These are phyloP conservation scores for Raphanus raphanistrum DNA, from an alignment of 345 rosid genomes.

Conservation along the genomic window DNA sequence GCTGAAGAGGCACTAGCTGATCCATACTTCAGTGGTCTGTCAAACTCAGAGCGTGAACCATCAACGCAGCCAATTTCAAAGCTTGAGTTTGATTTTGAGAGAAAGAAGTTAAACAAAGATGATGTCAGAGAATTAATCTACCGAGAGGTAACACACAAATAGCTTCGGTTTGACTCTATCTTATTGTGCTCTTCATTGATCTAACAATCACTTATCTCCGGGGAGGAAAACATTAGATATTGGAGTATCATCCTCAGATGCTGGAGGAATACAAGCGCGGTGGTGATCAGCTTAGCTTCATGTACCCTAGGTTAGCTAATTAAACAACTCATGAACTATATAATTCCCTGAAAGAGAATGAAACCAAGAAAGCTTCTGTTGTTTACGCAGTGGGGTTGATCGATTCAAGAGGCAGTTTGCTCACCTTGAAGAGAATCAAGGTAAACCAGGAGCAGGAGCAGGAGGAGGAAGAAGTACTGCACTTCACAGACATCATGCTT, in stretches of 20 bases:
- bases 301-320: slow-evolving; percentile 83
- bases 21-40: slow-evolving; percentile 82
- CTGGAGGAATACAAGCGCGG: slow-evolving; percentile 64
- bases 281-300: slow-evolving; percentile 61
- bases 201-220: slow-evolving; percentile 23
- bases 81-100: slow-evolving; percentile 97
- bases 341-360: not conserved
- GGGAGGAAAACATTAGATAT: slow-evolving; percentile 46
- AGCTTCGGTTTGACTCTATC: not conserved
- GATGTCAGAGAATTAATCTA: slow-evolving; percentile 96
- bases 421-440: slow-evolving; percentile 86
- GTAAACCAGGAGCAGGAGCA: slow-evolving; percentile 60
- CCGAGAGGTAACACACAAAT: slow-evolving; percentile 65
- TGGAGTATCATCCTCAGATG: slow-evolving; percentile 99
- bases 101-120: slow-evolving; percentile 87
- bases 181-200: slow-evolving; percentile 3
- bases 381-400: slow-evolving; percentile 81
- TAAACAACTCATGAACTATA: slow-evolving; percentile 12
- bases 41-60: slow-evolving; percentile 90
- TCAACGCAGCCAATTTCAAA: slow-evolving; percentile 89
- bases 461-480: slow-evolving; percentile 51
- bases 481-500: slow-evolving; percentile 89
- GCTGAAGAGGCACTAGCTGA: slow-evolving; percentile 93
- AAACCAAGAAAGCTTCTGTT: not conserved
- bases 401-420: slow-evolving; percentile 98